Conservation (phyloP, 1,284 basidiomycete species). For the Pterulicium gracile region DNA sequence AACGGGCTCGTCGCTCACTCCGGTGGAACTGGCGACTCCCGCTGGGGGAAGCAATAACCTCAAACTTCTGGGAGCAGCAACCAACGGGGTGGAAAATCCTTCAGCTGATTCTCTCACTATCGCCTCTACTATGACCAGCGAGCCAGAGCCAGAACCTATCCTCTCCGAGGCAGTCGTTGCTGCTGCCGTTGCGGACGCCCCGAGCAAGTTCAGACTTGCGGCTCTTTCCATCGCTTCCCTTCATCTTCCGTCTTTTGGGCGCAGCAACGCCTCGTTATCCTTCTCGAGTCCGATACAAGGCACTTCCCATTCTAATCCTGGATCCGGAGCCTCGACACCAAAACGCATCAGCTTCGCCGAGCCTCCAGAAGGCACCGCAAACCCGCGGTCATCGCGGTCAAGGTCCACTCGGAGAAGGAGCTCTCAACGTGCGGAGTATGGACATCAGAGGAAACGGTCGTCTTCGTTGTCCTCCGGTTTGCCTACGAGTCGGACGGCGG, state of each 20-base stretch:
- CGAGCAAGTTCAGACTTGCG: not conserved
- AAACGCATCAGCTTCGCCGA: conserved; percentile 68
- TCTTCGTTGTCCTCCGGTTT: conserved; percentile 8
- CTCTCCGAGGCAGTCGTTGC: too few species aligned
- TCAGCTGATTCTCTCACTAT: too few species aligned
- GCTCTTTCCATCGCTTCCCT: not conserved
- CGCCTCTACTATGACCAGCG: too few species aligned
- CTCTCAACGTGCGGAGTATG: conserved; percentile 14
- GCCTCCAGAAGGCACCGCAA: conserved; percentile 35
- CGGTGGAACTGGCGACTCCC: not conserved
- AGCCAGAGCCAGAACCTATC: too few species aligned
- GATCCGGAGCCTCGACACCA: conserved; percentile 15
- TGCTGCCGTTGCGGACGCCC: not conserved
- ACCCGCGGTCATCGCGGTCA: conserved; percentile 8
- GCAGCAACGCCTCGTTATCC: not conserved
- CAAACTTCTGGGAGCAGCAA: too few species aligned
- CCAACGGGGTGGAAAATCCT: too few species aligned
- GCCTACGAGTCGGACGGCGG: conserved; percentile 16
- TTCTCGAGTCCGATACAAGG: not conserved
- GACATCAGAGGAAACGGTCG: conserved; percentile 16
- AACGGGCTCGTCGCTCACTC: conserved; percentile 9
- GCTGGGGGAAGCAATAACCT: too few species aligned
- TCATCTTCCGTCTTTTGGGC: not conserved
- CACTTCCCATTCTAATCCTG: not conserved
- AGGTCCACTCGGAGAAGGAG: conserved; percentile 17